These are phyloP conservation scores for Ogataea populi-albae DNA, from an alignment of 805 yeast species.

Conservation along the genomic window DNA sequence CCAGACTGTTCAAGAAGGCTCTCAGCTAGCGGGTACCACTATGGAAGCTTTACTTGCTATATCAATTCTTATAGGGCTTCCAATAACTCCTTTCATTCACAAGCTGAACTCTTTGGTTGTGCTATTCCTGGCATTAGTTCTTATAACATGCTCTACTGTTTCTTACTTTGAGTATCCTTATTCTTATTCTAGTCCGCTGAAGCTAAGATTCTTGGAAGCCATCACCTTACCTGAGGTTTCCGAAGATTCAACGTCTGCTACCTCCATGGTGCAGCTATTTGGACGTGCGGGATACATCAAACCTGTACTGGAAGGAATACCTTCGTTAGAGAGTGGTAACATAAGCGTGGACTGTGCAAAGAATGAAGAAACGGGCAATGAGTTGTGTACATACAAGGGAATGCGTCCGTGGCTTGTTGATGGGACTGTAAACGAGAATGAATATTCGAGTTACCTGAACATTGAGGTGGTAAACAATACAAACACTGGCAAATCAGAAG, in stretches of 20 bases:
- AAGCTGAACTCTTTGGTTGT: constrained; percentile 57
- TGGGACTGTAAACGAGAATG: constrained; percentile 33
- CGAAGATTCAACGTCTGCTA: constrained; percentile 24
- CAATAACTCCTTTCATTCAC: constrained; percentile 67
- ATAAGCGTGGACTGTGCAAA: constrained; percentile 35
- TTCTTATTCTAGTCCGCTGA: constrained; percentile 60
- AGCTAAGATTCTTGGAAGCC: constrained; percentile 65
- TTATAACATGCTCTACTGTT: constrained; percentile 37
- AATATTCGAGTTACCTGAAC: constrained; percentile 43
- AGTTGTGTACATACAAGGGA: constrained; percentile 52
- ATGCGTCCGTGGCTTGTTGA: constrained; percentile 46
- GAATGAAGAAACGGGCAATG: constrained; percentile 42
- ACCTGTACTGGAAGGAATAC: constrained; percentile 55
- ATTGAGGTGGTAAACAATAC: constrained; percentile 52
- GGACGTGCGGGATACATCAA: constrained; percentile 52
- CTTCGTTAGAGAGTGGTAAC: constrained; percentile 48
- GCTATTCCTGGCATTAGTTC: constrained; percentile 38
- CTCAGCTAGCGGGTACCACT: constrained; percentile 38
- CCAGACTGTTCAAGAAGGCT: constrained; percentile 71
- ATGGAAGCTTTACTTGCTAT: constrained; percentile 34
- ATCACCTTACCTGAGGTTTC: constrained; percentile 40
- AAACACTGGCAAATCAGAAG: constrained; percentile 26
- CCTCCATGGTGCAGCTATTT: constrained; percentile 42
- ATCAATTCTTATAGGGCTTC: constrained; percentile 40
- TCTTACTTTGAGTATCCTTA: constrained; percentile 54